phyloP scores from a whole-genome alignment of 2,329 filamentous ascomycete genomes.

The Didymella segeticola region DNA sequence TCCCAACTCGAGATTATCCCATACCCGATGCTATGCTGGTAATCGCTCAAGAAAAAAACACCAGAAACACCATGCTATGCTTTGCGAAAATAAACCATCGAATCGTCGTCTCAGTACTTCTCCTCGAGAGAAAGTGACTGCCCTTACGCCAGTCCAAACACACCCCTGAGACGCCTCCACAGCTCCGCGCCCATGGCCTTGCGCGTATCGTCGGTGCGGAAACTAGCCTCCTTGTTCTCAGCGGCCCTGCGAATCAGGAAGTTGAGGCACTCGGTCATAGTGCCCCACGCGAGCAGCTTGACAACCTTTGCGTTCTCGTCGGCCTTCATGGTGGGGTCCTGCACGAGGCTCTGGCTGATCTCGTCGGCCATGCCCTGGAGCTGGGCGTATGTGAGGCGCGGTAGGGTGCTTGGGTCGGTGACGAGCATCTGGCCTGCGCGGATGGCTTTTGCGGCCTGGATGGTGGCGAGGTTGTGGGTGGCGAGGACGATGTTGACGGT shows the following conservation, averaged over 20 bases:
- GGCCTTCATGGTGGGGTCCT: conserved; percentile 50
- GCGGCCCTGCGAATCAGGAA: conserved; percentile 67
- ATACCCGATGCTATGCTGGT: neutral
- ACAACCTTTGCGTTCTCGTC: conserved; percentile 54
- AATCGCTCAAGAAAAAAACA: neutral
- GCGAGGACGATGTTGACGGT: conserved; percentile 72
- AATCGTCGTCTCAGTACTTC: neutral
- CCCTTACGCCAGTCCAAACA: conserved; percentile 32
- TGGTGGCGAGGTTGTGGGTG: conserved; percentile 80
- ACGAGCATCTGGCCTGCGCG: conserved; percentile 53
- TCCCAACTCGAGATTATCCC: neutral
- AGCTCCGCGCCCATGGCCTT: conserved; percentile 60
- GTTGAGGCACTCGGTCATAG: conserved; percentile 76
- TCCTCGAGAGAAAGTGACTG: too few relatives aligned
- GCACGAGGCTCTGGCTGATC: conserved; percentile 68
- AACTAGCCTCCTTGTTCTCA: conserved; percentile 68
- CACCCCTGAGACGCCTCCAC: conserved; percentile 45
- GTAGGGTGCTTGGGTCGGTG: conserved; percentile 40
- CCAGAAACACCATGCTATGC: conserved; percentile 1
- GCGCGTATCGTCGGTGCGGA: conserved; percentile 60
- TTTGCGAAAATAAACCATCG: neutral
- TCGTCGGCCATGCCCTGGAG: conserved; percentile 97
- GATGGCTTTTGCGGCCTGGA: conserved; percentile 61
- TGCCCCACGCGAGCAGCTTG: conserved; percentile 65
- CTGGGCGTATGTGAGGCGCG: conserved; percentile 70